Evolutionary conservation across 73 alveolate genomes (phyloP), one percentile per base, ranked within the genome.

Genomic region (Paramecium sonneborni): DNA sequence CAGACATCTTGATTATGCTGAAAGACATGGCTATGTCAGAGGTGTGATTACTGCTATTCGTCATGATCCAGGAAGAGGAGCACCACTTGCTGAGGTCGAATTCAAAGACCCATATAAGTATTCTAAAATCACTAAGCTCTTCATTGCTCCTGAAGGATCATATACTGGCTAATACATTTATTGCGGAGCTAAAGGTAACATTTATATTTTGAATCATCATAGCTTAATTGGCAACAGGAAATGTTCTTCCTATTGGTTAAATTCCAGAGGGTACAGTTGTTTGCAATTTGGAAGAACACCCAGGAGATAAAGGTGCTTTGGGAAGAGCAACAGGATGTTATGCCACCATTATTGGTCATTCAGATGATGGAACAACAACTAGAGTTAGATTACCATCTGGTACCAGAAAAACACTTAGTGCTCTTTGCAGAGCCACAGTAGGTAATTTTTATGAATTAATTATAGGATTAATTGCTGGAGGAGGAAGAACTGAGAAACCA

Each of bases 11-110:
- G 94, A 89, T 76, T 89, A 69, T 82, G 94, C 94, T 46, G 94
- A 89, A 79, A 89, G 94, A 89, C 92, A 89, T 32, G 94, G 94
- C 79, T 86, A 86, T 76, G 85, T 86, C 46, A 86, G 88, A 86
- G 93, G 93, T 86, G 68, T 72, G 37, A 97, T 97, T 93, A 93
- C 93, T 93, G 97, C 95, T 44, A 96, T 97, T 93, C 90, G 97
- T 88, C 99, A 97, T 91, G 99, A 96, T 84, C 99, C 99, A 24
- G 99, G 99, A 74, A 96, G 99, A 88, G 99, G 99, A 38, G 99
- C 99, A 11, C 99, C 99, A 24, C 93, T 98, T 37, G 99, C 98
- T 76, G 94, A 98, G 92, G 99, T 98, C n/a, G 94, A 95, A 58
- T 98, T 98, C 99, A 95, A 98, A 82, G 99, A 98, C 94, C 99